phyloP scores from a whole-genome alignment of 805 yeast species.

The Candida vaughaniae region DNA sequence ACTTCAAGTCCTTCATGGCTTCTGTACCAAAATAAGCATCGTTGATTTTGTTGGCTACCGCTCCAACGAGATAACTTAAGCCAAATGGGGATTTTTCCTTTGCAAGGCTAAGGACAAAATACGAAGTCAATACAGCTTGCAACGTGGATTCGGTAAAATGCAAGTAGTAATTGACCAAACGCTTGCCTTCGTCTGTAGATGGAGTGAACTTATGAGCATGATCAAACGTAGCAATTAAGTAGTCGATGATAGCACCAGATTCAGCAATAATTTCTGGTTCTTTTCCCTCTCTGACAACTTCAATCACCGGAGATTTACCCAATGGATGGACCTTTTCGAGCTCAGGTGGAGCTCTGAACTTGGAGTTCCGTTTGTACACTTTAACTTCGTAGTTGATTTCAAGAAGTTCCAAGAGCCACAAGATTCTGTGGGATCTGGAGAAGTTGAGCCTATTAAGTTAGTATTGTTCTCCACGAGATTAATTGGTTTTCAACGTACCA shows the following conservation, averaged over 20 bases:
- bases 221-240: conserved; percentile 53
- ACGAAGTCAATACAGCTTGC: conserved; percentile 44
- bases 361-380: conserved; percentile 23
- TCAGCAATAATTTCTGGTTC: conserved; percentile 44
- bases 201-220: conserved; percentile 36
- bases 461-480: conserved; percentile 1
- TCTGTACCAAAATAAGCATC: conserved; percentile 26
- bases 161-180: conserved; percentile 49
- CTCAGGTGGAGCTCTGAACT: conserved; percentile 32
- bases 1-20: conserved; percentile 21
- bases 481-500: conserved; percentile 8
- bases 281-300: conserved; percentile 22
- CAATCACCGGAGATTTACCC: conserved; percentile 37
- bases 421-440: conserved; percentile 37
- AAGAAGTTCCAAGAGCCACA: conserved; percentile 39
- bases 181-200: conserved; percentile 35
- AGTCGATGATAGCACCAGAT: conserved; percentile 57
- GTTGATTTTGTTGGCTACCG: conserved; percentile 24
- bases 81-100: conserved; percentile 28
- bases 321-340: conserved; percentile 32
- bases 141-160: conserved; percentile 65
- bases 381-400: conserved; percentile 32
- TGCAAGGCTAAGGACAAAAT: conserved; percentile 29
- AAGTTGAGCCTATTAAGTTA: conserved; percentile 23
- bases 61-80: conserved; percentile 18